Conservation (phyloP, 2,329 filamentous ascomycete genomes). For the Nectriaceae sp. region DNA sequence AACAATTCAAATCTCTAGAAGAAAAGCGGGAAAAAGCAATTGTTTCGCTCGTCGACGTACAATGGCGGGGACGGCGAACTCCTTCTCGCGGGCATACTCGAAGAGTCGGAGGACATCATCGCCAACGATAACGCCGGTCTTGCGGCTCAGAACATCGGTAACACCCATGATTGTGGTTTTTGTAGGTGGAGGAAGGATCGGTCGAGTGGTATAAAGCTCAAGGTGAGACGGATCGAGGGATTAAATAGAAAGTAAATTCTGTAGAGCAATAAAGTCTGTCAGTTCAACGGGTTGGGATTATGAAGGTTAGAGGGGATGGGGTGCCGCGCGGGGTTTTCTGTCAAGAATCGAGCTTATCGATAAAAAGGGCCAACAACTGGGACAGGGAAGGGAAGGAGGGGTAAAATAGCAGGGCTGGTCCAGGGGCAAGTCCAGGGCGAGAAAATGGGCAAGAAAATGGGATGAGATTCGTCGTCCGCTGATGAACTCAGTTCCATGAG, state of each 20-base stretch:
- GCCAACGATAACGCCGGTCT: conserved; percentile 56
- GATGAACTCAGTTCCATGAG: conserved; percentile 13
- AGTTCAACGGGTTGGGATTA: conserved; percentile 23
- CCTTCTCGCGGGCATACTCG: conserved; percentile 84
- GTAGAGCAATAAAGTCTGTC: conserved; percentile 24
- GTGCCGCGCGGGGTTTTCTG: conserved; percentile 29
- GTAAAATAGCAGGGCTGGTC: conserved; percentile 12
- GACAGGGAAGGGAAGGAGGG: conserved; percentile 6
- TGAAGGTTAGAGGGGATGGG: conserved; percentile 21
- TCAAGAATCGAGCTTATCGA: conserved; percentile 23
- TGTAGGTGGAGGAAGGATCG: conserved; percentile 9
- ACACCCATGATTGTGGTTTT: conserved; percentile 39
- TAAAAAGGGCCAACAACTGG: conserved; percentile 13
- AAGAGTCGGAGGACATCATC: conserved; percentile 68
- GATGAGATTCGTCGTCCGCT: background rate
- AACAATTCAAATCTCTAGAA: background rate
- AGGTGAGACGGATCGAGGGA: background rate
- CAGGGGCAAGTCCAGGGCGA: conserved; percentile 14
- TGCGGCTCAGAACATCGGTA: conserved; percentile 49
- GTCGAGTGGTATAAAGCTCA: conserved; percentile 14
- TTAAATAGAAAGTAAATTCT: conserved; percentile 16
- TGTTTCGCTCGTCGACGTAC: conserved; percentile 28
- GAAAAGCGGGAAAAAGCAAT: background rate
- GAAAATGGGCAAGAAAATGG: background rate
- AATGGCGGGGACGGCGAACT: conserved; percentile 86